Evolutionary conservation across 441 rosid genomes (phyloP).

Genomic region (Gossypium laxum): DNA sequence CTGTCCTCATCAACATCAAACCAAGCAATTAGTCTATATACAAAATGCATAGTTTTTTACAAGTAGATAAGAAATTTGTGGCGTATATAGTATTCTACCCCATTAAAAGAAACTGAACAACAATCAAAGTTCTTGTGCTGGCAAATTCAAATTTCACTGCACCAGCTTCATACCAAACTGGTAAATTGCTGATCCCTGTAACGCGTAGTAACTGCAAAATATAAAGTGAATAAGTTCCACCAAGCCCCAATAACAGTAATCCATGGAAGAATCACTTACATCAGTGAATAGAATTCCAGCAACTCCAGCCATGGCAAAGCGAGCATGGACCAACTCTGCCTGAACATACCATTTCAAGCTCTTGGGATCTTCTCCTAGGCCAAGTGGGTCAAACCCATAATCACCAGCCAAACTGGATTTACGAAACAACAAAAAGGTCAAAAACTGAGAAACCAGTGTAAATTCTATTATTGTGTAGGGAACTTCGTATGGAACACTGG

Average conservation of each 20-base stretch:
- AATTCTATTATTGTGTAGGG: background rate
- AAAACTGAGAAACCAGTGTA: background rate
- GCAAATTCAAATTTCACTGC: conserved; percentile 67
- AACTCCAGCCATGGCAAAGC: conserved; percentile 89
- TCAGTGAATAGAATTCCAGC: conserved; percentile 91
- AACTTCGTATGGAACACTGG: background rate
- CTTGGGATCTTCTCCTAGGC: conserved; percentile 79
- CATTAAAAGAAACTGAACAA: conserved; percentile 68
- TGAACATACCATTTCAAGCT: conserved; percentile 94
- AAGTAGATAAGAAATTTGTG: background rate
- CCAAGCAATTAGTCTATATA: background rate
- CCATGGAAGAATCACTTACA: conserved; percentile 26
- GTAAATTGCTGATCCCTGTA: conserved; percentile 57
- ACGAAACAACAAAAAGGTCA: background rate
- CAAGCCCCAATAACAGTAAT: background rate
- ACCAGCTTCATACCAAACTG: conserved; percentile 93
- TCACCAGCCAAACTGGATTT: conserved; percentile 62
- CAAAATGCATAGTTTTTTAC: background rate
- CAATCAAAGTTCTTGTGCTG: conserved; percentile 56
- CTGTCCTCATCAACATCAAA: conserved; percentile 22
- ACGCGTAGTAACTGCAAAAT: conserved; percentile 56
- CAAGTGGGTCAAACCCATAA: conserved; percentile 84
- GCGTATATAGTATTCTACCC: conserved; percentile 36
- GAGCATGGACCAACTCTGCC: conserved; percentile 84
- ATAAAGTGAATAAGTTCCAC: conserved; percentile 2